Evolutionary conservation across 179 eudicot genomes (phyloP), one percentile per base, ranked within the genome.

Genomic region (Heliamphora pulchella): DNA sequence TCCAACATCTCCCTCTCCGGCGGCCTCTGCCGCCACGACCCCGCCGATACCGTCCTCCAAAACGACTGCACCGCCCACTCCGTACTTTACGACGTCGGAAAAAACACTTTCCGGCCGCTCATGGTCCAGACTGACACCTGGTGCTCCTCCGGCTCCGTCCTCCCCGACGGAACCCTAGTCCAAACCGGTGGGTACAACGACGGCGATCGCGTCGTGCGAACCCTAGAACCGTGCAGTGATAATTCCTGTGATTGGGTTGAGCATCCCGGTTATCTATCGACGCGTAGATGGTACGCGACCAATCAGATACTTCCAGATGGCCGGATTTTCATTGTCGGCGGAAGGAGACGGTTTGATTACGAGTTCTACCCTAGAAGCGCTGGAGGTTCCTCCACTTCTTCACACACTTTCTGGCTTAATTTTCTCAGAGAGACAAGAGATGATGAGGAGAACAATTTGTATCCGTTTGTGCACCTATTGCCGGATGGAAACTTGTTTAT

Each of bases 131-230:
- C 98, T 0, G 93, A 94, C 82, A 86, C 91, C 0, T 94, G 98
- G 98, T 94, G 98, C 81, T 94, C 98, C 20, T 94, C 97, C 0
- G 97, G 97, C 18, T 59, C 96, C 11, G 94, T 88, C 67, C 85
- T 81, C 0, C 83, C 92, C 0, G 84, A 91, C 18, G 98, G 98
- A 39, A 79, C 87, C n/a, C 78, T 93, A 4, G 74, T 93, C 55
- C 97, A 94, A 61, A 88, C 98, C 0, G 97, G 98, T 6, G 98
- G 98, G 0, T 91, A 44, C 82, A 88, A 88, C 2, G 93, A 89
- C 18, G 98, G 98, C 0, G 98, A 90, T 15, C 92, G 76, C 39
- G 92, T 71, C 1, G 83, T 90, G 2, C 93, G 98, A 14, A 78
- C 83, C 0, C 76, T 91, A 13, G 68, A 76, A 2, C 91, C 93